Conservation (phyloP, 257 asterid species). For the Nyctanthes arbortristis region DNA sequence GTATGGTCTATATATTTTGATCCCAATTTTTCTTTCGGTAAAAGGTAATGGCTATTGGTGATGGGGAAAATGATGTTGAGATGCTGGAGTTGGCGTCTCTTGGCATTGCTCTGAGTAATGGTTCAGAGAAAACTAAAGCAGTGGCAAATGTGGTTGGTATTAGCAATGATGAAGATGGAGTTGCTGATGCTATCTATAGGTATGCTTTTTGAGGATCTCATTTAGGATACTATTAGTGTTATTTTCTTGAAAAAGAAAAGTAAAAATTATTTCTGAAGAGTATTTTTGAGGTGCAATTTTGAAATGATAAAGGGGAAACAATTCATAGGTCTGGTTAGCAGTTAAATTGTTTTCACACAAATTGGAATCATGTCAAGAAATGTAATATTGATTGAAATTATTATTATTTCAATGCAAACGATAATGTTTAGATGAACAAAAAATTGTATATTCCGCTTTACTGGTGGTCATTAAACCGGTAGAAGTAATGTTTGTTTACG, state of each 20-base stretch:
- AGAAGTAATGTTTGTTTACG: too few relatives aligned
- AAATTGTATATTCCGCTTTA: too few relatives aligned
- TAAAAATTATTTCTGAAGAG: not conserved
- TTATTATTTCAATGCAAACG: too few relatives aligned
- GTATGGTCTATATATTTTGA: not conserved
- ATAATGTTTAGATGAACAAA: too few relatives aligned
- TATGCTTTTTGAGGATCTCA: slow-evolving; percentile 65
- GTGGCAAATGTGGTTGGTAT: slow-evolving; percentile 79
- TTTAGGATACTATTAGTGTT: not conserved
- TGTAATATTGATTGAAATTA: not conserved
- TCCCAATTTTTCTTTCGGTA: slow-evolving; percentile 1
- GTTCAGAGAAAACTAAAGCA: slow-evolving; percentile 89
- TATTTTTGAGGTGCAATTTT: slow-evolving; percentile 7
- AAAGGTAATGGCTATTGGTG: slow-evolving; percentile 97
- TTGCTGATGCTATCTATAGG: slow-evolving; percentile 91
- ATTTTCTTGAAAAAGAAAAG: not conserved
- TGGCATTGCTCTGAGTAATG: slow-evolving; percentile 88
- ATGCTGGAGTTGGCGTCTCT: slow-evolving; percentile 92
- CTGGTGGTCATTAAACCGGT: too few relatives aligned
- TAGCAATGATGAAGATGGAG: slow-evolving; percentile 97
- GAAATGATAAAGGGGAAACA: not conserved
- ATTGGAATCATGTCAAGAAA: not conserved
- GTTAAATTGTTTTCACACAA: too few relatives aligned
- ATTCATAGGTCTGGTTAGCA: too few relatives aligned
- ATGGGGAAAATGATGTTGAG: slow-evolving; percentile 97